Conservation (phyloP, 2,329 filamentous ascomycete genomes). For the Rhinocladiella mackenziei region DNA sequence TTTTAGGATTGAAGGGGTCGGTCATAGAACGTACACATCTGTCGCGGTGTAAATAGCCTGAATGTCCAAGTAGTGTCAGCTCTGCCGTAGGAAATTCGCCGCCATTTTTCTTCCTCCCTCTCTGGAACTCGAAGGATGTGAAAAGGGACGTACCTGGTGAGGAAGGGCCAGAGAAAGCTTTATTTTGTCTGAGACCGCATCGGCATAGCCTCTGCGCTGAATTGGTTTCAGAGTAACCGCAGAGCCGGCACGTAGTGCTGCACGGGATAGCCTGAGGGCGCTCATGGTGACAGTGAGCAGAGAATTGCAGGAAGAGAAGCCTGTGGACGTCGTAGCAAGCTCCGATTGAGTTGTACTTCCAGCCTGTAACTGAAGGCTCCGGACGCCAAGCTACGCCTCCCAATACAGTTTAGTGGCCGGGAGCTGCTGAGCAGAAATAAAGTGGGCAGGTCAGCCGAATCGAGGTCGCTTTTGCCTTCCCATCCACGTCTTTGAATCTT, state of each 20-base stretch:
- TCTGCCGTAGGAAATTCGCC: neutral
- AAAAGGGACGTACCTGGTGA: constrained; percentile 75
- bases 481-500: no score
- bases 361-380: constrained; percentile 13
- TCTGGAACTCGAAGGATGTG: neutral
- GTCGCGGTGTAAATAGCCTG: constrained; percentile 67
- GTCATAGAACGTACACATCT: constrained; percentile 66
- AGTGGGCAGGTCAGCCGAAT: constrained; percentile 7
- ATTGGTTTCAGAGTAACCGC: constrained; percentile 69
- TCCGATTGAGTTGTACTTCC: constrained; percentile 19
- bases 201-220: constrained; percentile 87
- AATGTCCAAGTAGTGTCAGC: constrained; percentile 30
- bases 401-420: constrained; percentile 3
- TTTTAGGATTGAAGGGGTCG: constrained; percentile 2
- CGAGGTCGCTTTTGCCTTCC: no score
- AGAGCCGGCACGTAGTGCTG: constrained; percentile 73
- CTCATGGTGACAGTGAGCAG: constrained; percentile 65
- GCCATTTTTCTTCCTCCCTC: constrained; percentile 7
- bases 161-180: constrained; percentile 96
- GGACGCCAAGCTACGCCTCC: constrained; percentile 17
- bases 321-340: constrained; percentile 13
- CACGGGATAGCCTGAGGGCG: constrained; percentile 86
- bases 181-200: constrained; percentile 87
- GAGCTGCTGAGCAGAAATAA: neutral
- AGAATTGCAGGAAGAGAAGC: neutral